A percentile compares a stretch with the other conserved stretches of the same genome.
These are phyloP conservation scores for Stachybotrys chartarum DNA, from an alignment of 2,329 filamentous ascomycete species.

Conservation along the genomic window DNA sequence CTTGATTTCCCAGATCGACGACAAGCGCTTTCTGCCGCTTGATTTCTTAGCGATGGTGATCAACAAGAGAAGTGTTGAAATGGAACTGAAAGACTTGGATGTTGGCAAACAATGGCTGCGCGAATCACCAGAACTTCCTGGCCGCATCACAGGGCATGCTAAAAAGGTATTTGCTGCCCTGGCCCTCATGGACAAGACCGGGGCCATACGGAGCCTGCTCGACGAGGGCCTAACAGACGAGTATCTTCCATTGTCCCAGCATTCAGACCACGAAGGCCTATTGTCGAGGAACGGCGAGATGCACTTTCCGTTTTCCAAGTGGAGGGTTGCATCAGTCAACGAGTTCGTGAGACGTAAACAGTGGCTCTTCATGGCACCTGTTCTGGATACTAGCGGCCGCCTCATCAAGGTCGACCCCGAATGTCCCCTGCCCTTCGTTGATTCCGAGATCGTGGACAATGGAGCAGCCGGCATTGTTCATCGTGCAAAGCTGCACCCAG, in stretches of 20 bases:
- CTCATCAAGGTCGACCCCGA: neutral
- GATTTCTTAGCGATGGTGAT: neutral
- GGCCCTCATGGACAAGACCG: neutral
- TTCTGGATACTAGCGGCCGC: neutral
- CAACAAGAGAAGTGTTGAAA: neutral
- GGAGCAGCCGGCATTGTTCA: neutral
- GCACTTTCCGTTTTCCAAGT: neutral
- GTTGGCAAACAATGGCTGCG: neutral
- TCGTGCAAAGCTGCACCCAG: neutral
- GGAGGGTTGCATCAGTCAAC: neutral
- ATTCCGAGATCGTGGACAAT: neutral
- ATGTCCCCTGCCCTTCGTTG: neutral
- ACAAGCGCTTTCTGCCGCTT: neutral
- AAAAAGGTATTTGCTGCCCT: neutral
- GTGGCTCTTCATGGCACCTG: neutral
- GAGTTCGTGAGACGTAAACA: neutral
- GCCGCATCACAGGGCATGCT: neutral
- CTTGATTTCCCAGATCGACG: neutral
- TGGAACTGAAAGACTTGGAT: neutral
- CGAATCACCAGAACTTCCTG: neutral
- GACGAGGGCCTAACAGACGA: neutral
- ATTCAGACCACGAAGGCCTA: neutral
- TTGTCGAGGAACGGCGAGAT: neutral
- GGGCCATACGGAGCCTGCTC: neutral
- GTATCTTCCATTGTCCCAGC: neutral